A percentile compares a stretch with the other conserved stretches of the same genome.
Conservation (phyloP, 2,329 filamentous ascomycete species). For the Pseudocercospora pini-densiflorae region DNA sequence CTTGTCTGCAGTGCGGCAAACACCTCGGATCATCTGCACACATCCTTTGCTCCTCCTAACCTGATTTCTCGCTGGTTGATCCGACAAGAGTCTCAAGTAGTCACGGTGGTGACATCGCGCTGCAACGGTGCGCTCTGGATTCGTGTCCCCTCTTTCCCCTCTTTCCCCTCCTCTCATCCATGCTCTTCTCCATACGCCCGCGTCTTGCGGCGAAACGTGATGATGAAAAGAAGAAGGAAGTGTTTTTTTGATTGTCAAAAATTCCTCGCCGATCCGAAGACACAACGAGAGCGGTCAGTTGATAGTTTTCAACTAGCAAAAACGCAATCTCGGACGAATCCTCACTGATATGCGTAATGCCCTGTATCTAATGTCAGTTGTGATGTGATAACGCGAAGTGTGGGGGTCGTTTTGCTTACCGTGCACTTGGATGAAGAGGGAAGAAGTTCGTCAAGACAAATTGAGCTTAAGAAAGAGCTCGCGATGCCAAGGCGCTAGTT, state of each 20-base stretch:
- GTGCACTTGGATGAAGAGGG: background rate
- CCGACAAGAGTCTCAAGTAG: too few relatives aligned
- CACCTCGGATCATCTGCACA: background rate
- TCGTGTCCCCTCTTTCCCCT: background rate
- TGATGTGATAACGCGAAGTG: background rate
- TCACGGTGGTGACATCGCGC: background rate
- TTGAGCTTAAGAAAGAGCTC: background rate
- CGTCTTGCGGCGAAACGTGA: constrained; percentile 21
- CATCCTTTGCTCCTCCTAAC: background rate
- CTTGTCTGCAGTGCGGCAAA: background rate
- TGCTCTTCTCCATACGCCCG: constrained; percentile 28
- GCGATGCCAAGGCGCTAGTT: background rate
- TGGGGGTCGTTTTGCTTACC: background rate
- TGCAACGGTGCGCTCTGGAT: background rate
- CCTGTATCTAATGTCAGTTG: constrained; percentile 44
- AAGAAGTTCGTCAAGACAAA: background rate
- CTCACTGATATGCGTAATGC: constrained; percentile 84
- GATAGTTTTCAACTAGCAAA: constrained; percentile 92
- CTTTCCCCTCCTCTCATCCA: background rate
- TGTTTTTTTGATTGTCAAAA: constrained; percentile 60
- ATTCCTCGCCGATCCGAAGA: constrained; percentile 75
- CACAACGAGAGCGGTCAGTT: constrained; percentile 75
- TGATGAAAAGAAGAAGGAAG: constrained; percentile 31
- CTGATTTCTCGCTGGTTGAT: background rate
- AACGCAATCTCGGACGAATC: constrained; percentile 85